phyloP scores from a whole-genome alignment of 2,329 filamentous ascomycete species.

The Aspergillus piperis region DNA sequence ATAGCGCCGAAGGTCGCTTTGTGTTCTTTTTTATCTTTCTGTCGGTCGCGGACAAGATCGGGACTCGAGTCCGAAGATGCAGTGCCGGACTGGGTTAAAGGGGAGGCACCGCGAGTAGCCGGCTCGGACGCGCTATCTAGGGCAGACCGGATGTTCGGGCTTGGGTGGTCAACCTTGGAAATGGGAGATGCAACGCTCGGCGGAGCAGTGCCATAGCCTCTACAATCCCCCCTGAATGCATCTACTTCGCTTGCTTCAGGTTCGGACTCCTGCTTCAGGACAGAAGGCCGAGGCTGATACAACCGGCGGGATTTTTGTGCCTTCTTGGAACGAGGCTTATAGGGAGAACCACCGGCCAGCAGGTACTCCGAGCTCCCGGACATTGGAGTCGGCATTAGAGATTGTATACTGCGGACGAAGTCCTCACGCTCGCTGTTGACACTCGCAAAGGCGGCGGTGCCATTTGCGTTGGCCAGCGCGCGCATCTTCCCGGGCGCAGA shows the following conservation, averaged over 20 bases:
- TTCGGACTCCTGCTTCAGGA: neutral
- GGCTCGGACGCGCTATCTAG: constrained; percentile 19
- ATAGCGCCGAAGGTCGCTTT: constrained; percentile 16
- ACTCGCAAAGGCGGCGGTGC: constrained; percentile 15
- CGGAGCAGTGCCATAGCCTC: constrained; percentile 8
- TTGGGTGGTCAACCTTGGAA: constrained; percentile 17
- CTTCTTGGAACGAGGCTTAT: constrained; percentile 17
- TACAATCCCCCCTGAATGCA: constrained; percentile 13
- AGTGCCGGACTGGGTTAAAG: constrained; percentile 17
- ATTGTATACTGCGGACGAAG: constrained; percentile 22
- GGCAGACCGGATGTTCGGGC: constrained; percentile 13
- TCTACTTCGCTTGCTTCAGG: constrained; percentile 10
- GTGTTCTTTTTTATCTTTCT: constrained; percentile 10
- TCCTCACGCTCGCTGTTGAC: constrained; percentile 20
- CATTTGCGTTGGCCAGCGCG: constrained; percentile 4
- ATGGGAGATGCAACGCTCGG: constrained; percentile 17
- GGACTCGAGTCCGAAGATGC: constrained; percentile 22
- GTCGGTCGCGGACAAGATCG: constrained; percentile 9
- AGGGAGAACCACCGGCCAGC: constrained; percentile 3
- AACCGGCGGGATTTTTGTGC: constrained; percentile 24
- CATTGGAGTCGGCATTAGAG: constrained; percentile 20
- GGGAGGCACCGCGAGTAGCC: constrained; percentile 22
- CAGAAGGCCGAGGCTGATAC: constrained; percentile 20
- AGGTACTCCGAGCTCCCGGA: constrained; percentile 12
- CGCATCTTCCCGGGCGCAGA: neutral